phyloP scores from a whole-genome alignment of 2,329 filamentous ascomycete genomes.

The Didymella arachidicola region DNA sequence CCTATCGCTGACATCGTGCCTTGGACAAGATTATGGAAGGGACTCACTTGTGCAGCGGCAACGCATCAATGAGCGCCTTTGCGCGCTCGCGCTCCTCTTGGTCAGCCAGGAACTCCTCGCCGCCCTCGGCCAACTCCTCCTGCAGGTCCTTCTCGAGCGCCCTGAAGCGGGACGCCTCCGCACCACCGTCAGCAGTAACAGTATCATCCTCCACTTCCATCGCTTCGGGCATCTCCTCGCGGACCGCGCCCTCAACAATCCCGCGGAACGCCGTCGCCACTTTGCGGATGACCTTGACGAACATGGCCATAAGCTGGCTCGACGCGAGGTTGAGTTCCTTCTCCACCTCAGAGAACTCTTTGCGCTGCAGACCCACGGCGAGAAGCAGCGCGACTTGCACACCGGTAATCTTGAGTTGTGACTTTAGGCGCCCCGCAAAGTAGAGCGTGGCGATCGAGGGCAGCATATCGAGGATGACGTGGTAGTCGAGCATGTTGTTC shows the following conservation, averaged over 20 bases:
- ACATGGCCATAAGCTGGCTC: conserved; percentile 91
- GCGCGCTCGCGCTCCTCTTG: conserved; percentile 74
- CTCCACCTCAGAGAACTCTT: conserved; percentile 81
- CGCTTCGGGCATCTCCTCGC: conserved; percentile 56
- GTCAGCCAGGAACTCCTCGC: conserved; percentile 74
- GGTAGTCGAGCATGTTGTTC: conserved; percentile 97
- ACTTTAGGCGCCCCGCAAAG: conserved; percentile 78
- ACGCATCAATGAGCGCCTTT: conserved; percentile 84
- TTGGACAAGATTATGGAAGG: no score
- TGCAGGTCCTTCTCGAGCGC: conserved; percentile 76
- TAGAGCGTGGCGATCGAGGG: conserved; percentile 83
- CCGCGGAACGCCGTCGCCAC: conserved; percentile 78
- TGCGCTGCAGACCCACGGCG: conserved; percentile 87
- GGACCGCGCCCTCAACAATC: conserved; percentile 74
- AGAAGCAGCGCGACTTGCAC: conserved; percentile 87
- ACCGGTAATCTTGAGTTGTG: conserved; percentile 74
- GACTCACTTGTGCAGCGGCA: conserved; percentile 84
- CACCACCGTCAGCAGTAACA: conserved; percentile 57
- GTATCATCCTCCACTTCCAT: conserved; percentile 57
- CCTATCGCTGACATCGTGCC: no score
- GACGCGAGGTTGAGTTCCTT: conserved; percentile 77
- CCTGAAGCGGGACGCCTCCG: conserved; percentile 70
- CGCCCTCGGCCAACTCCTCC: conserved; percentile 85
- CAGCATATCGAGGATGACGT: conserved; percentile 92
- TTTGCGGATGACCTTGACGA: conserved; percentile 94